Conservation (phyloP, 2,329 filamentous ascomycete species). For the Cercospora canescens region DNA sequence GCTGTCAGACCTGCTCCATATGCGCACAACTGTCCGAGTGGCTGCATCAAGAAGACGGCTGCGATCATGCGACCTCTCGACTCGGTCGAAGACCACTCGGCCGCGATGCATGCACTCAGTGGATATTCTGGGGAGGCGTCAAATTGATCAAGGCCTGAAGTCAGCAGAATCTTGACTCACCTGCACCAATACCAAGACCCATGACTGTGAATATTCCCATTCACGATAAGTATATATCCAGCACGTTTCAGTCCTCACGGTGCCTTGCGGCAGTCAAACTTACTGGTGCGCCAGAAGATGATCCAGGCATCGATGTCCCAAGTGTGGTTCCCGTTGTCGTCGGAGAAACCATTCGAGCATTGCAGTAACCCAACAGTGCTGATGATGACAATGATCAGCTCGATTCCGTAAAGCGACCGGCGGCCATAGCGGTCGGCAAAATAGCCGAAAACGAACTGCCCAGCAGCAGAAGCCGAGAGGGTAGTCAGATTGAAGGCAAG, state of each 20-base stretch:
- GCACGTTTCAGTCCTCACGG: no score
- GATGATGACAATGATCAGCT: conserved; percentile 43
- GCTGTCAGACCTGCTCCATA: conserved; percentile 24
- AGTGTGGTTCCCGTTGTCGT: conserved; percentile 23
- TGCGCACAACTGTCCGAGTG: conserved; percentile 41
- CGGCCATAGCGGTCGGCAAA: conserved; percentile 41
- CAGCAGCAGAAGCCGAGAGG: conserved; percentile 41
- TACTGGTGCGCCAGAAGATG: conserved; percentile 38
- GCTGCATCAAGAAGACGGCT: conserved; percentile 45
- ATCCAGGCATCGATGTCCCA: conserved; percentile 43
- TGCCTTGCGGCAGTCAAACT: no score
- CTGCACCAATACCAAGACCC: conserved; percentile 42
- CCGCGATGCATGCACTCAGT: conserved; percentile 40
- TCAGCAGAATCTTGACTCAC: background rate
- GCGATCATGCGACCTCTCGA: conserved; percentile 43
- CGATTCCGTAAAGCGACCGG: conserved; percentile 43
- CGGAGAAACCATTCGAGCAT: conserved; percentile 35
- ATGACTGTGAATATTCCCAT: conserved; percentile 28
- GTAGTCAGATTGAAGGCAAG: conserved; percentile 42
- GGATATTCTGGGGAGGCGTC: conserved; percentile 30
- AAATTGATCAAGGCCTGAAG: background rate
- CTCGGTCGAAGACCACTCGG: conserved; percentile 41
- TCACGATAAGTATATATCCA: background rate
- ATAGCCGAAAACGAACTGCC: conserved; percentile 41
- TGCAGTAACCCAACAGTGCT: conserved; percentile 42